Evolutionary conservation across 2,329 filamentous ascomycete species (phyloP), one percentile per base, ranked within the genome.

Genomic region (Fusarium sp.): DNA sequence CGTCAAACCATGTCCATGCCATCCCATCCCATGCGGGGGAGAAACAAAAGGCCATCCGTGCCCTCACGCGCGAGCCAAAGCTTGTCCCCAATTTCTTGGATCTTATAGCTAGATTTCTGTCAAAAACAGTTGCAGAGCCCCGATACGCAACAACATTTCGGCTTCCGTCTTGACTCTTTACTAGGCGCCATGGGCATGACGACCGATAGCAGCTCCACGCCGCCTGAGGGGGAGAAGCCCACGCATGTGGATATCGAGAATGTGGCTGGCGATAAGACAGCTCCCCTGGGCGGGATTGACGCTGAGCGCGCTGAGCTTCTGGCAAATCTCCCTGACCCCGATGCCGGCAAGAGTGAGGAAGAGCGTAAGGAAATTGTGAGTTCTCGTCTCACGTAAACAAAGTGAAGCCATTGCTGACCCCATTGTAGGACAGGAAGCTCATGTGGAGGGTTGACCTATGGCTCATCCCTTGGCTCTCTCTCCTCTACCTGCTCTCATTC

Each of bases 351-450:
- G 66, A 90, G 83, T 60, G 85, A 86, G 1, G 89, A 90, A 66
- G 91, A 92, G 73, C 84, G 84, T 60, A 85, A 85, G 13, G 84
- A 78, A 43, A 87, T 90, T 71, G 91, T 92, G 81, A 62, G 85
- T 75, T n/a, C n/a, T 15, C n/a, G 15, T 44, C 28, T 16, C 31
- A 16, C 7, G 15, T 16, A 47, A 86, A 84, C 8, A 3, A 1
- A 5, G 1, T 6, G 6, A 48, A 2, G 6, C 5, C 23, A 7
- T 3, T 7, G 9, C 52, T 67, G n/a, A 47, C 15, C 28, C 0
- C 15, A 12, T 15, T 11, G 3, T 28, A 75, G 73, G 73, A 90
- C 67, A 84, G 82, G 60, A 86, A 84, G 68, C 78, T 90, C 4
- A 75, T 90, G 37, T 83, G 88, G 75, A 90, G 86, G 72, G 81